phyloP scores from a whole-genome alignment of 169 alveolate genomes.

The Plasmodium gaboni region DNA sequence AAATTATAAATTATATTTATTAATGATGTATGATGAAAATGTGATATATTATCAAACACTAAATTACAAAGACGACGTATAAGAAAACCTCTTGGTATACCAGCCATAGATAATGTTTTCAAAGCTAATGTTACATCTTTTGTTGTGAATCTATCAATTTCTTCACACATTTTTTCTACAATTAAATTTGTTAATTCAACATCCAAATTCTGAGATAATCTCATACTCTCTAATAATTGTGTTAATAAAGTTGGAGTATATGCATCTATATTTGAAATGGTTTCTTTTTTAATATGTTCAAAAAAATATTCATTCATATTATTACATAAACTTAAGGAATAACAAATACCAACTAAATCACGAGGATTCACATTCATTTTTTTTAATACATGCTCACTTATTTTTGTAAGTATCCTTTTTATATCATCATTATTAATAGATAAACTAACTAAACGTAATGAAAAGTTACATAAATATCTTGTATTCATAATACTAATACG shows the following conservation, averaged over 20 bases:
- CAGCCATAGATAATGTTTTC: constrained; percentile 76
- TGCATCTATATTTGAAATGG: constrained; percentile 72
- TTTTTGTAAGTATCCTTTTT: constrained; percentile 60
- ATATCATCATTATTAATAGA: constrained; percentile 73
- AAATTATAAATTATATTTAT: constrained; percentile 70
- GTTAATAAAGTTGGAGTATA: constrained; percentile 77
- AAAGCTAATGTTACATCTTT: constrained; percentile 73
- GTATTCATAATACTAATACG: constrained; percentile 72
- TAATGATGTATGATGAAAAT: constrained; percentile 62
- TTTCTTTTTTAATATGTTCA: constrained; percentile 75
- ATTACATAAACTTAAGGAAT: constrained; percentile 72
- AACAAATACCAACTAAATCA: constrained; percentile 73
- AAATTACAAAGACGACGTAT: constrained; percentile 72
- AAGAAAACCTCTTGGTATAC: constrained; percentile 74
- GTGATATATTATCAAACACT: constrained; percentile 75
- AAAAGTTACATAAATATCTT: constrained; percentile 66
- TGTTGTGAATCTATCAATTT: constrained; percentile 75
- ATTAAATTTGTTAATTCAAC: constrained; percentile 73
- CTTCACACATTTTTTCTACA: constrained; percentile 77
- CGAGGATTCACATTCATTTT: constrained; percentile 75
- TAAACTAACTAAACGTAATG: constrained; percentile 59
- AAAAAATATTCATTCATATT: constrained; percentile 76
- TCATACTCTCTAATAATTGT: constrained; percentile 75
- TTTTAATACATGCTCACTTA: constrained; percentile 64
- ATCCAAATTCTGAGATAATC: constrained; percentile 74